Conservation (phyloP, 768 basidiomycete genomes). For the Sistotremastrum niveocremeum region DNA sequence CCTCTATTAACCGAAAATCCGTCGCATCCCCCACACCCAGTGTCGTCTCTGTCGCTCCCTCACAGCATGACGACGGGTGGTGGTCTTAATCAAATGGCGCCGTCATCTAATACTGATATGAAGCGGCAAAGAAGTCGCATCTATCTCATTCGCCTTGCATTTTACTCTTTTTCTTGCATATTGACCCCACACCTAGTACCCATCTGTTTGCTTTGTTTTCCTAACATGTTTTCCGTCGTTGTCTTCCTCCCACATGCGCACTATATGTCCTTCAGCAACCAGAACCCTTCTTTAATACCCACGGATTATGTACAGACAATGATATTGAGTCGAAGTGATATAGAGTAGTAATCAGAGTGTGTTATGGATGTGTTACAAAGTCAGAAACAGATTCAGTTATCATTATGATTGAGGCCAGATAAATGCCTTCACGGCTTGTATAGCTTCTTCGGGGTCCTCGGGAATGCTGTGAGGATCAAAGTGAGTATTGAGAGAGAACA, state of each 20-base stretch:
- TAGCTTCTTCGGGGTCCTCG: conserved; percentile 52
- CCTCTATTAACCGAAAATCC: conserved; percentile 18
- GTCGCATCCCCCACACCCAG: conserved; percentile 66
- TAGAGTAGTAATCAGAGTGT: too few relatives aligned
- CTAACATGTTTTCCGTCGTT: not conserved
- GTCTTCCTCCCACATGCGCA: not conserved
- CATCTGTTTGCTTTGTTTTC: not conserved
- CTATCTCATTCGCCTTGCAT: too few relatives aligned
- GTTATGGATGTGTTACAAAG: too few relatives aligned
- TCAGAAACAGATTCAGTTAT: too few relatives aligned
- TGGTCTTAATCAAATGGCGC: conserved; percentile 32
- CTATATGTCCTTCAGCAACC: not conserved
- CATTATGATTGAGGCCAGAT: conserved; percentile 38
- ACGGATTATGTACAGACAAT: not conserved
- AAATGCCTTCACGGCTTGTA: conserved; percentile 58
- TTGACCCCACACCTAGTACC: not conserved
- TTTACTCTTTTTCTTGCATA: too few relatives aligned
- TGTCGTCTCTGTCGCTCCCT: conserved; percentile 57
- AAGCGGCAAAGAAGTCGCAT: too few relatives aligned
- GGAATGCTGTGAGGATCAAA: conserved; percentile 40
- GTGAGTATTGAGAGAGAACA: conserved; percentile 3
- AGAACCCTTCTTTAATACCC: not conserved
- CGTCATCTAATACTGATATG: too few relatives aligned
- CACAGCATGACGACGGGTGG: conserved; percentile 67
- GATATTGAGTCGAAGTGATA: too few relatives aligned